These are phyloP conservation scores for Lactarius hatsudake DNA, from an alignment of 768 basidiomycete species.

Conservation along the genomic window DNA sequence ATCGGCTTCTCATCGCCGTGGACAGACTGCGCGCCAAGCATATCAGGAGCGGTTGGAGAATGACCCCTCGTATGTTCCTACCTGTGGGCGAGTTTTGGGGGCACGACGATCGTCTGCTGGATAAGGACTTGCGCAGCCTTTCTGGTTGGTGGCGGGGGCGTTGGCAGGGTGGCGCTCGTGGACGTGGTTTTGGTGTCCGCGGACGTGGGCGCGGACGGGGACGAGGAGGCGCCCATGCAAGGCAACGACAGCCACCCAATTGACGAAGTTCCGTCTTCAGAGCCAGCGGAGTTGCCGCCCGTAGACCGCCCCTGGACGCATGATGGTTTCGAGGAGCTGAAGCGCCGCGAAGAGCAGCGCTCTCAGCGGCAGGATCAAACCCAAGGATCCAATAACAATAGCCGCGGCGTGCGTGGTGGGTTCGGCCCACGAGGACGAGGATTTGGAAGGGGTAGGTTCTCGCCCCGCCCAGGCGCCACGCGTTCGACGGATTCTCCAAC, in stretches of 20 bases:
- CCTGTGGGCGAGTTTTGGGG: conserved; percentile 93
- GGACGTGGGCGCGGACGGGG: conserved; percentile 44
- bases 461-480: conserved; percentile 28
- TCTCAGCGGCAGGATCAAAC: conserved; percentile 39
- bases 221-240: conserved; percentile 17
- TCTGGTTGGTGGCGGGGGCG: conserved; percentile 87
- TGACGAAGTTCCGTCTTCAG: conserved; percentile 28
- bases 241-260: conserved; percentile 27
- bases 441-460: conserved; percentile 41
- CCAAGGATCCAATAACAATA: conserved; percentile 49
- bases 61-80: conserved; percentile 88
- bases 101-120: conserved; percentile 86
- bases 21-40: conserved; percentile 73
- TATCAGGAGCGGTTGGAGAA: conserved; percentile 79
- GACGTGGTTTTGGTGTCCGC: conserved; percentile 53
- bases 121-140: conserved; percentile 76
- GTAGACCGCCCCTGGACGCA: conserved; percentile 78
- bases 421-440: conserved; percentile 40
- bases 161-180: conserved; percentile 69
- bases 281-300: conserved; percentile 45
- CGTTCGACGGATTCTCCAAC: conserved; percentile 37
- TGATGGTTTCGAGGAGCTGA: conserved; percentile 88
- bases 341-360: conserved; percentile 62
- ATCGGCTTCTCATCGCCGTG: conserved; percentile 39
- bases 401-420: conserved; percentile 45